Conservation (phyloP, 768 basidiomycete species). For the Cystoderma amianthinum region DNA sequence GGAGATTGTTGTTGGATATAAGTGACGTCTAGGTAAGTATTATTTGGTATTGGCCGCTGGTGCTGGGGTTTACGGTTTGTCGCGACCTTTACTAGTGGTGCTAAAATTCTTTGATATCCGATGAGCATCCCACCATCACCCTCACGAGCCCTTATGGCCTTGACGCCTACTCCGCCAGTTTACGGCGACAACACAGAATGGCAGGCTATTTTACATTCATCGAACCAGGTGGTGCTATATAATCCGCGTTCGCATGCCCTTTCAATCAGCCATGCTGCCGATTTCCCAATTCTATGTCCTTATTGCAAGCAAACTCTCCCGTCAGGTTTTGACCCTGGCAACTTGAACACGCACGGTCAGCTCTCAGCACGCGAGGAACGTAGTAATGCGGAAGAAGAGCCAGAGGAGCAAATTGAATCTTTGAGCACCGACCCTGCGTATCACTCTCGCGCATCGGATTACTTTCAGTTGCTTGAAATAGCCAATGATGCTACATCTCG, state of each 20-base stretch:
- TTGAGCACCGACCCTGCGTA: slow-evolving; percentile 32
- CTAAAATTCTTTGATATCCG: not conserved
- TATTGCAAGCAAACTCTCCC: slow-evolving; percentile 66
- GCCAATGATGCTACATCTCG: slow-evolving; percentile 59
- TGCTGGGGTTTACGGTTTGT: no score
- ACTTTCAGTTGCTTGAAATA: slow-evolving; percentile 72
- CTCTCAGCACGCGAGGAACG: slow-evolving; percentile 1
- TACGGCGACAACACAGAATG: slow-evolving; percentile 34
- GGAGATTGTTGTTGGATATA: no score
- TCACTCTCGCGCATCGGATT: slow-evolving; percentile 60
- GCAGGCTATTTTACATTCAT: slow-evolving; percentile 78
- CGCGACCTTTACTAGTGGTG: no score
- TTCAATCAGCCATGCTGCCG: slow-evolving; percentile 43
- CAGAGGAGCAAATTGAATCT: slow-evolving; percentile 20
- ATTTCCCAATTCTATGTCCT: slow-evolving; percentile 43
- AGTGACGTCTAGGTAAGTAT: no score
- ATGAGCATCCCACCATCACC: slow-evolving; percentile 4
- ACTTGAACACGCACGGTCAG: not conserved
- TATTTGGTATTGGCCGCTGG: no score
- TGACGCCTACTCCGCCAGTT: slow-evolving; percentile 8
- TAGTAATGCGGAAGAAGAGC: slow-evolving; percentile 4
- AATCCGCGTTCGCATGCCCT: slow-evolving; percentile 82
- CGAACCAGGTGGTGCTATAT: slow-evolving; percentile 84
- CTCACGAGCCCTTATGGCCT: slow-evolving; percentile 4
- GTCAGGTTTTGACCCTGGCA: slow-evolving; percentile 26